Evolutionary conservation across 2,329 filamentous ascomycete genomes (phyloP), one percentile per base, ranked within the genome.

Genomic region (Verticillium zaregamsianum): DNA sequence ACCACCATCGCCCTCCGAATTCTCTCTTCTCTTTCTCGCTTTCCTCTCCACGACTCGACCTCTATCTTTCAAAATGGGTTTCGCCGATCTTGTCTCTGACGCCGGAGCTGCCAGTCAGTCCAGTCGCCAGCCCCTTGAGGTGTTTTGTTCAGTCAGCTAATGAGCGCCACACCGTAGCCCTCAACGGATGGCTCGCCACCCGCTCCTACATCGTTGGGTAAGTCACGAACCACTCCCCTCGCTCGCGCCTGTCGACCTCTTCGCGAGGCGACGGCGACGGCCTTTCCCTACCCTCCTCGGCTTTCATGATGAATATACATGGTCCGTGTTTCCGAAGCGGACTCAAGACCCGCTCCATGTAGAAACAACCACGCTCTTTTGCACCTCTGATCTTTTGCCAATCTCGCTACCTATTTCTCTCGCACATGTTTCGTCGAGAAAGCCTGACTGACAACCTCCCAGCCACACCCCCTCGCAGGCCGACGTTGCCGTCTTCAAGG

Each of bases 401-500:
- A 59, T 12, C 59, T 54, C 57, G 17, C 12, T 28, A 20, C 35
- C 3, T 60, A 59, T 62, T 58, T 56, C 17, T 12, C 37, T 59
- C 23, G 20, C 45, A 28, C 28, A 62, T n/a, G 12, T 9, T 11
- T 8, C 33, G 20, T 58, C 31, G 45, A 40, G 55, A 31, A 56
- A 54, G 25, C 25, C 60, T 64, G 54, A 65, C 64, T 35, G 54
- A 55, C n/a, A 14, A 25, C 14, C 35, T 45, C 39, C n/a, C 65
- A 87, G 80, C 66, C 77, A 80, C 75, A 79, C 80, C 68, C 90
- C 93, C 72, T 92, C 92, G 72, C 95, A 99, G 86, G 95, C 95
- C 81, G 95, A 99, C 84, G 94, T 96, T 73, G 91, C 90, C 79
- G 88, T 88, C 82, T 98, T 91, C 91, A 96, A 98, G 88, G 91